Evolutionary conservation across 306 rosid species (phyloP), one percentile per base, ranked within the genome.

Genomic region (Quillaja saponaria): DNA sequence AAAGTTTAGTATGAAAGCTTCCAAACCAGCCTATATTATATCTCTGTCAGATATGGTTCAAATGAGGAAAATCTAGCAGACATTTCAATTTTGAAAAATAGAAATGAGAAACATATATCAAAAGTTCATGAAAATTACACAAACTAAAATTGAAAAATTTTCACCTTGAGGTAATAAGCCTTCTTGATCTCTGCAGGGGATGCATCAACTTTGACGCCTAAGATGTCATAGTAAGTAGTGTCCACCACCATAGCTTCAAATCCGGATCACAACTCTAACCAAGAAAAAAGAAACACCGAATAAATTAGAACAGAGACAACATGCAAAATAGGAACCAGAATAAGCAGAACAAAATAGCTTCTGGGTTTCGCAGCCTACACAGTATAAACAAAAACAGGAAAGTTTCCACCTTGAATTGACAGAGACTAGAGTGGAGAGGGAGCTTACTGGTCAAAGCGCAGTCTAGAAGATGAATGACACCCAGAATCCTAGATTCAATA

Each of bases 81-180:
- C 13, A 25, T 8, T 18, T 61, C 4, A 8, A 16, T 7, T n/a
- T 58, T 11, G n/a, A n/a, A n/a, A n/a, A n/a, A n/a, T 21, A 18
- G 57, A 58, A 68, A 61, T 55, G n/a, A 48, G 15, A 10, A 16
- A 8, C 28, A 18, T 25, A 17, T 34, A 9, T 10, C 48, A 34
- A 10, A 6, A 49, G 31, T 4, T 20, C 37, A 2, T 1, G 0
- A n/a, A 34, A 6, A 25, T 4, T 1, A 25, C 2, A 25, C 31
- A 25, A 25, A 25, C 31, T n/a, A 17, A 7, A 14, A 21, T 0
- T 51, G 16, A 65, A 79, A 25, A 18, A 20, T 1, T 46, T 2
- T 46, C 64, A 94, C 99, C 95, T 85, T 89, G 48, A 92, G 10
- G 64, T 89, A 92, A 79, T 92, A 92, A 66, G 96, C 99, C 67